These are phyloP conservation scores for Citrus hindsii DNA, from an alignment of 345 rosid species.

Conservation along the genomic window DNA sequence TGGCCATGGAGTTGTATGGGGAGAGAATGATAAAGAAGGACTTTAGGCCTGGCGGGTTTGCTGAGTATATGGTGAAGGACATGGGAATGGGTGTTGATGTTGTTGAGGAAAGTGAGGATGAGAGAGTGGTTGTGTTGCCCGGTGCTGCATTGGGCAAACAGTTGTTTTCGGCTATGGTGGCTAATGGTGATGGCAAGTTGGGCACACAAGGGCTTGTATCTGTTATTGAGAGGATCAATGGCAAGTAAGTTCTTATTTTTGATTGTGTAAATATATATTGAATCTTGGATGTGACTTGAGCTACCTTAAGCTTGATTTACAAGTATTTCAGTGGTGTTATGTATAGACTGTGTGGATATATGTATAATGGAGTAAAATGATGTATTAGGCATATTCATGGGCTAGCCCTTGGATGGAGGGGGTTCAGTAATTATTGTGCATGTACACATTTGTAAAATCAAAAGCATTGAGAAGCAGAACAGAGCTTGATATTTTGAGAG, in stretches of 20 bases:
- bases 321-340: neutral
- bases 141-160: conserved; percentile 77
- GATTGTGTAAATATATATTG: no score
- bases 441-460: no score
- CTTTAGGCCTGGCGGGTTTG: conserved; percentile 64
- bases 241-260: conserved; percentile 22
- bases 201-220: conserved; percentile 76
- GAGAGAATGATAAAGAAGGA: conserved; percentile 59
- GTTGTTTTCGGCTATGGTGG: conserved; percentile 78
- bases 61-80: conserved; percentile 83
- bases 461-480: neutral
- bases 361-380: neutral
- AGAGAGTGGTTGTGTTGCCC: conserved; percentile 41
- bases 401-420: neutral
- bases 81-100: conserved; percentile 74
- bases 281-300: neutral
- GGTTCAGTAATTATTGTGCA: no score
- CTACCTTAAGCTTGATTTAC: neutral
- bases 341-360: neutral
- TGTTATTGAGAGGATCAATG: conserved; percentile 69
- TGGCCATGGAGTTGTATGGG: conserved; percentile 71
- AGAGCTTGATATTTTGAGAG: neutral
- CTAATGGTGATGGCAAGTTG: conserved; percentile 68
- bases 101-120: conserved; percentile 44
- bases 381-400: neutral